phyloP scores from a whole-genome alignment of 805 yeast genomes.

The Metschnikowia chrysomelidarum region DNA sequence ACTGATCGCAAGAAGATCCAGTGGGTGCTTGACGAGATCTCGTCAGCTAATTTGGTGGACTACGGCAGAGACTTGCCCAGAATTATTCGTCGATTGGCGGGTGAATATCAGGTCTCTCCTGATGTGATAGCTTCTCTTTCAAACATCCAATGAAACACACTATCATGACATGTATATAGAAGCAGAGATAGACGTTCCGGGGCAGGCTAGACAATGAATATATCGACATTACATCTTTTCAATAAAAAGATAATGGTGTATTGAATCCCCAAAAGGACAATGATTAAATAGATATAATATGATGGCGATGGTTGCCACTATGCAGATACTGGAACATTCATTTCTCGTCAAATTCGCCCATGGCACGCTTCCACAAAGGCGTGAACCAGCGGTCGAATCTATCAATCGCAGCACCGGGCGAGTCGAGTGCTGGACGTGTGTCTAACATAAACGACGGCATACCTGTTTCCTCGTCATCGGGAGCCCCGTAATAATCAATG shows the following conservation, averaged over 20 bases:
- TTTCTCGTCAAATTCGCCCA: constrained; percentile 47
- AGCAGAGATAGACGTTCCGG: no score
- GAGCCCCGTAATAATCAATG: constrained; percentile 95
- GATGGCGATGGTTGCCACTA: not conserved
- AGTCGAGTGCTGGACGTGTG: constrained; percentile 93
- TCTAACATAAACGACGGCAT: constrained; percentile 90
- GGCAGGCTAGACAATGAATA: no score
- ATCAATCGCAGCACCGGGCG: constrained; percentile 58
- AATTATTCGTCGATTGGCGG: constrained; percentile 23
- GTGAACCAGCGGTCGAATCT: constrained; percentile 65
- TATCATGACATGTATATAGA: constrained; percentile 6
- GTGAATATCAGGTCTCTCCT: constrained; percentile 18
- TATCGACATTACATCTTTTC: no score
- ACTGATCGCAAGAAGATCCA: constrained; percentile 33
- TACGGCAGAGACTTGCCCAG: constrained; percentile 43
- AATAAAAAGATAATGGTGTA: no score
- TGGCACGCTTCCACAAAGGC: constrained; percentile 67
- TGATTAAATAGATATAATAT: no score
- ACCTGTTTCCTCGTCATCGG: constrained; percentile 81
- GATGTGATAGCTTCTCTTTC: constrained; percentile 16
- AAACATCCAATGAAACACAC: no score
- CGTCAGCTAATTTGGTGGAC: constrained; percentile 23
- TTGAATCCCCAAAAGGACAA: no score
- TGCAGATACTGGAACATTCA: not conserved
- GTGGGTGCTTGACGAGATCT: constrained; percentile 39